Evolutionary conservation across 148 eudicot genomes (phyloP).

Genomic region (Euryodendron excelsum): DNA sequence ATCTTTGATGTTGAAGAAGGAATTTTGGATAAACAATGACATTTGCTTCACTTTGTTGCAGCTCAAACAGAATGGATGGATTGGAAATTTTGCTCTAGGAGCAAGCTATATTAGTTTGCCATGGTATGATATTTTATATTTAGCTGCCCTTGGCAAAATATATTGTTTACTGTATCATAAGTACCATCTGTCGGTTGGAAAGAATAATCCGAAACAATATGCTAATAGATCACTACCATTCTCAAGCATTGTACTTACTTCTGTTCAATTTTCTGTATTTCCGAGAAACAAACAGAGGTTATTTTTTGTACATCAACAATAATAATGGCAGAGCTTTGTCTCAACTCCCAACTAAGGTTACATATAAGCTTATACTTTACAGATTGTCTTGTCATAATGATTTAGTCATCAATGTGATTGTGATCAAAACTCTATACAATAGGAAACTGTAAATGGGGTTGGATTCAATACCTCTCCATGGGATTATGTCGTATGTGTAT

Average conservation of each 20-base stretch:
- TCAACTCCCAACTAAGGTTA: too few relatives aligned
- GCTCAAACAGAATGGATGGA: conserved; percentile 99
- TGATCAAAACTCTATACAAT: not conserved
- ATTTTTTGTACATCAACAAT: not conserved
- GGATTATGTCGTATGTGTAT: too few relatives aligned
- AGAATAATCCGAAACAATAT: not conserved
- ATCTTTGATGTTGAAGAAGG: not conserved
- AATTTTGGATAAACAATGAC: not conserved
- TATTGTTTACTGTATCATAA: not conserved
- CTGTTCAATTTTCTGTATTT: not conserved
- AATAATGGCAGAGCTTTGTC: not conserved
- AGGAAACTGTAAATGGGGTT: not conserved
- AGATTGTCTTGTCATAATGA: not conserved
- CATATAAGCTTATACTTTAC: not conserved
- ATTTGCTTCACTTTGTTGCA: conserved; percentile 33
- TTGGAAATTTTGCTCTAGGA: conserved; percentile 96
- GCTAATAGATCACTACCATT: not conserved
- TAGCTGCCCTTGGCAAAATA: not conserved
- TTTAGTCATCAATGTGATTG: not conserved
- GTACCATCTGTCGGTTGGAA: not conserved
- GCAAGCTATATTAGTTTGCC: conserved; percentile 96
- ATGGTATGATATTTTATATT: conserved; percentile 51
- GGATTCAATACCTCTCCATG: not conserved
- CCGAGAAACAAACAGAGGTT: not conserved
- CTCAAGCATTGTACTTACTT: not conserved